Percentiles rank a stretch among this genome's conserved stretches.
These are phyloP conservation scores for Xylariaceae sp. DNA, from an alignment of 2,329 filamentous ascomycete species.

Conservation along the genomic window DNA sequence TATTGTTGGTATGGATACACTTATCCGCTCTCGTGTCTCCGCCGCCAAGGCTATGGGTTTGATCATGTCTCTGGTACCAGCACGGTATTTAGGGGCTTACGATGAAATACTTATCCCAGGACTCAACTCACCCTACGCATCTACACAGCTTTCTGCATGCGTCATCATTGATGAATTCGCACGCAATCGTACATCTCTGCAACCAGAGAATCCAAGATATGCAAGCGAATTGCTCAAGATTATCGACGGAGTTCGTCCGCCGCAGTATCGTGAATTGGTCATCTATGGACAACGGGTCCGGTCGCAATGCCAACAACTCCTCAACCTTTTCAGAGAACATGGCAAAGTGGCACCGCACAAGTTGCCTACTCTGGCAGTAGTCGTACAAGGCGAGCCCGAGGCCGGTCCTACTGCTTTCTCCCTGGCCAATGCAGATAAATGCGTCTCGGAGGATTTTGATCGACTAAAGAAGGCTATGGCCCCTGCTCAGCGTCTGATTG, in stretches of 20 bases:
- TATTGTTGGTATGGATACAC: constrained; percentile 79
- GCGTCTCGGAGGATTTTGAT: constrained; percentile 80
- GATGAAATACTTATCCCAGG: constrained; percentile 60
- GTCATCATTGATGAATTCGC: constrained; percentile 88
- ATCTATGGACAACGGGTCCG: constrained; percentile 85
- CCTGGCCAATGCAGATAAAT: constrained; percentile 79
- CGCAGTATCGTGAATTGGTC: constrained; percentile 82
- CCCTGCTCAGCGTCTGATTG: constrained; percentile 80
- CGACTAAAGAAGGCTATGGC: constrained; percentile 83
- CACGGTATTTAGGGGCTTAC: constrained; percentile 55
- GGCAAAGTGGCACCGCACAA: constrained; percentile 72
- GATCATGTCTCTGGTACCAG: constrained; percentile 72
- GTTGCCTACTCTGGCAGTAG: constrained; percentile 75
- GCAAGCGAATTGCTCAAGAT: constrained; percentile 64
- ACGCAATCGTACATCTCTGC: constrained; percentile 44
- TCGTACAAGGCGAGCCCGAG: constrained; percentile 89
- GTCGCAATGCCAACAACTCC: constrained; percentile 82
- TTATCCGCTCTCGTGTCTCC: constrained; percentile 84
- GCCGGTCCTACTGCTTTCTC: constrained; percentile 92
- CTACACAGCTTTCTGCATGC: constrained; percentile 77
- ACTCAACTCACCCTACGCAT: constrained; percentile 69
- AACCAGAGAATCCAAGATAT: constrained; percentile 54
- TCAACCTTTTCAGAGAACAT: constrained; percentile 88
- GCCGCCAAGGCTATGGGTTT: constrained; percentile 82
- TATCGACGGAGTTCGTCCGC: constrained; percentile 74